Base-by-base conservation (phyloP, 192 early-diverging fungal genomes). In the Pecoramyces ruminantium region DNA sequence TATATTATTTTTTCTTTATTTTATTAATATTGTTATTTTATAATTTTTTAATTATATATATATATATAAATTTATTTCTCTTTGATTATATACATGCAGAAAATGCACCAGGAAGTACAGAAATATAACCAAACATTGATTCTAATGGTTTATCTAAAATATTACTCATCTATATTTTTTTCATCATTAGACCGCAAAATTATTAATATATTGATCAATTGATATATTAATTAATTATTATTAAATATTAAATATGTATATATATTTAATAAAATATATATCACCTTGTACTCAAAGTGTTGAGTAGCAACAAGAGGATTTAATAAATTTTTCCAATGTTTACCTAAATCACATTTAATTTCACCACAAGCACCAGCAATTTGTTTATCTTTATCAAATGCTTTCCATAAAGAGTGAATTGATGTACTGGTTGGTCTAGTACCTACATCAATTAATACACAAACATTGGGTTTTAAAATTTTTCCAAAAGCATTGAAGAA, bases 111-210 rank as follows among this genome's bases (percentile, higher is more conserved):
- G 96, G 96, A 12, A 98, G 88, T 79, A 97, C 96, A 0, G 95
- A 94, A 79, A 98, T 98, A 87, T 96, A 96, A 30, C 96, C 96
- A 89, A 96, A 96, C 16, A 96, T 91, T 16, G 93, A 94, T 83
- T 95, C 94, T 78, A 94, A 87, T 30, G 93, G 91, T 81, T 94
- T 94, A 82, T 93, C 92, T 21, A 94, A 84, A 80, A 93, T 93
- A 83, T 94, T 94, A 78, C 86, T 85, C 81, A 80, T 84, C 78
- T 29, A 79, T n/a, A n/a, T n/a, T n/a, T n/a, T n/a, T n/a, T n/a
- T n/a, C n/a, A n/a, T n/a, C n/a, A n/a, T n/a, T n/a, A n/a, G n/a
- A n/a, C n/a, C n/a, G n/a, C n/a, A n/a, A n/a, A n/a, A n/a, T 34
- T 34, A 34, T 34, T 6, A 6, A 34, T 34, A 34, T 34, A 34